Conservation (phyloP, 2,329 filamentous ascomycete species). For the Talaromyces piceae region DNA sequence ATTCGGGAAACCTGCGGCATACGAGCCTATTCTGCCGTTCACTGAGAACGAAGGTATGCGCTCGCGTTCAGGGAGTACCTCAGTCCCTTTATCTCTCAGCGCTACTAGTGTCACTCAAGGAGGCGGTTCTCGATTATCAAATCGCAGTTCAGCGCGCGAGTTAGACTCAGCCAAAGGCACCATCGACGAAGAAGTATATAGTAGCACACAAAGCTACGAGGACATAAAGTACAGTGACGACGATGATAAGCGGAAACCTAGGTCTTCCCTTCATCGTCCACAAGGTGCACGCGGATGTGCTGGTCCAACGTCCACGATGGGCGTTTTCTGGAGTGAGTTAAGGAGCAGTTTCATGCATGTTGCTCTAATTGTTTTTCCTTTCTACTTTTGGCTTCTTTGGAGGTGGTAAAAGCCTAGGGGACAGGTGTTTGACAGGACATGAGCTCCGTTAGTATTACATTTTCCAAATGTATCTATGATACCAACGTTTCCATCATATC, state of each 20-base stretch:
- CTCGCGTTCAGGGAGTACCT: conserved; percentile 16
- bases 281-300: conserved; percentile 13
- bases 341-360: conserved; percentile 44
- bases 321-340: conserved; percentile 55
- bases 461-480: too few relatives aligned
- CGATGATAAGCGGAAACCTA: conserved; percentile 24
- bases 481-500: too few relatives aligned
- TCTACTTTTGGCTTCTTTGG: conserved; percentile 62
- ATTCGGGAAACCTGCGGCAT: conserved; percentile 20
- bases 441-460: neutral
- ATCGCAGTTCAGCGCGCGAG: conserved; percentile 2
- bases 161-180: neutral
- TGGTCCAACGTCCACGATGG: conserved; percentile 37
- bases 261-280: conserved; percentile 3
- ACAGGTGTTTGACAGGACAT: neutral
- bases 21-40: conserved; percentile 25
- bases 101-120: conserved; percentile 16
- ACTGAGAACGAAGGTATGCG: conserved; percentile 16
- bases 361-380: conserved; percentile 53
- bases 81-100: conserved; percentile 20
- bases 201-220: conserved; percentile 9
- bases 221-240: conserved; percentile 10
- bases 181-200: conserved; percentile 6
- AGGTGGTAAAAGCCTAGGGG: conserved; percentile 43
- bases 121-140: conserved; percentile 14